These are phyloP conservation scores for Pseudogymnoascus sp. DNA, from an alignment of 2,329 filamentous ascomycete species.

Conservation along the genomic window DNA sequence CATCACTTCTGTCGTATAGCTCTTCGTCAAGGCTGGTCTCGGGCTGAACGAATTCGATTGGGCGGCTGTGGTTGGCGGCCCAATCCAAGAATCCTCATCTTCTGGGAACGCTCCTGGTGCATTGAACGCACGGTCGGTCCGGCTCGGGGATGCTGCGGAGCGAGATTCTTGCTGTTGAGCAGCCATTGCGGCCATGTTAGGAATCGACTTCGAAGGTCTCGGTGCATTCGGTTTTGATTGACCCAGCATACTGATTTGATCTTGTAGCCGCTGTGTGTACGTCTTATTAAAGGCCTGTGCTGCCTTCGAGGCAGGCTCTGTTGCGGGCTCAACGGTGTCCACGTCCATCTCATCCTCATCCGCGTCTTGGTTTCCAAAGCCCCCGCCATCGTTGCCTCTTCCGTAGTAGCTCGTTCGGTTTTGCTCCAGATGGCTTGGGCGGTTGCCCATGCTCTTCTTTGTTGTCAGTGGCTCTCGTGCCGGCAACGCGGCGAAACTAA, in stretches of 20 bases:
- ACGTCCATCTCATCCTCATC: slow-evolving; percentile 47
- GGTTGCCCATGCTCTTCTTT: slow-evolving; percentile 70
- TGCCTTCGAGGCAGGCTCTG: slow-evolving; percentile 39
- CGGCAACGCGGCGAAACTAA: slow-evolving; percentile 88
- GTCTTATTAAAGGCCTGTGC: slow-evolving; percentile 69
- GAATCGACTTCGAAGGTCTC: slow-evolving; percentile 28
- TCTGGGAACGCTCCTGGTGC: slow-evolving; percentile 56
- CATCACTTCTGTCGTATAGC: slow-evolving; percentile 54
- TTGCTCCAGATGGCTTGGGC: slow-evolving; percentile 71
- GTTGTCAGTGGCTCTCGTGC: slow-evolving; percentile 78
- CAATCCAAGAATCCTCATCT: slow-evolving; percentile 57
- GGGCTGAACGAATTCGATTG: slow-evolving; percentile 35
- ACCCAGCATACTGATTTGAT: slow-evolving; percentile 74
- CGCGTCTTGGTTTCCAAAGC: slow-evolving; percentile 35
- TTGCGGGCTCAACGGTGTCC: slow-evolving; percentile 32
- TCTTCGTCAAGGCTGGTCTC: slow-evolving; percentile 51
- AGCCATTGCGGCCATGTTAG: slow-evolving; percentile 17
- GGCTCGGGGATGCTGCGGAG: slow-evolving; percentile 15
- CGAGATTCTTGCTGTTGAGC: slow-evolving; percentile 18
- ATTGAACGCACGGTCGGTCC: slow-evolving; percentile 14
- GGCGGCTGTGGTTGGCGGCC: slow-evolving; percentile 31
- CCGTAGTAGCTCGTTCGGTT: slow-evolving; percentile 67
- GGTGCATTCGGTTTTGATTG: slow-evolving; percentile 38
- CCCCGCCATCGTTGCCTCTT: slow-evolving; percentile 58
- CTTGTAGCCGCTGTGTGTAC: slow-evolving; percentile 87